phyloP scores from a whole-genome alignment of 208 protist genomes.

The Crithidia brevicula region DNA sequence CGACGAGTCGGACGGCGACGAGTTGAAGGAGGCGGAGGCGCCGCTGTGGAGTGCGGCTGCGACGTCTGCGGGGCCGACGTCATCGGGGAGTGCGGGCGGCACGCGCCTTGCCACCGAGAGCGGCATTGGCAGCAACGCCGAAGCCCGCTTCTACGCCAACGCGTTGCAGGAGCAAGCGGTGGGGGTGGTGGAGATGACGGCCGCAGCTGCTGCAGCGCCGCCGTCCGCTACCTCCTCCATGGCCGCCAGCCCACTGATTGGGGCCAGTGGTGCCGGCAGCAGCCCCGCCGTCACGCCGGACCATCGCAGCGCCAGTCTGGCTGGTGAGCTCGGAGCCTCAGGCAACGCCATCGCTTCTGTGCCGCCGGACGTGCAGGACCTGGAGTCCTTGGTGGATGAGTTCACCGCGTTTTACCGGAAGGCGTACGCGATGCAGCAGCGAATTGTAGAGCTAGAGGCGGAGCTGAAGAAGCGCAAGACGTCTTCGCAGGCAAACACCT shows the following conservation, averaged over 20 bases:
- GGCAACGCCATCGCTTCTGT: slow-evolving; percentile 10
- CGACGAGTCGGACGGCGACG: slow-evolving; percentile 17
- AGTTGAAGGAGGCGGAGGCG: slow-evolving; percentile 1
- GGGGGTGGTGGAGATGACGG: slow-evolving; percentile 29
- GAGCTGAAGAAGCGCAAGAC: slow-evolving; percentile 35
- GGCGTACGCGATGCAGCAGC: slow-evolving; percentile 42
- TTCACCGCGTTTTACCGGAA: slow-evolving; percentile 61
- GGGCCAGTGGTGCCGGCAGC: neutral
- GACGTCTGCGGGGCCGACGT: neutral
- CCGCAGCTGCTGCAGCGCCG: slow-evolving; percentile 4
- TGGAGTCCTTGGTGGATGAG: slow-evolving; percentile 78
- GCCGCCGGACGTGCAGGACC: slow-evolving; percentile 61
- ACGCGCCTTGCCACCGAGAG: neutral
- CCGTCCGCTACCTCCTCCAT: slow-evolving; percentile 8
- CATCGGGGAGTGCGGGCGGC: slow-evolving; percentile 3
- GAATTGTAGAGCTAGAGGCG: slow-evolving; percentile 41
- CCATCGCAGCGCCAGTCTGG: neutral
- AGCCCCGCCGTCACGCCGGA: neutral
- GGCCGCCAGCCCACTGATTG: neutral
- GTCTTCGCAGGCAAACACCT: neutral
- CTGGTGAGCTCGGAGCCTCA: neutral
- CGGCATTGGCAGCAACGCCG: slow-evolving; percentile 8
- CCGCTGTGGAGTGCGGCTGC: slow-evolving; percentile 1
- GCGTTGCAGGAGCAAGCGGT: slow-evolving; percentile 47
- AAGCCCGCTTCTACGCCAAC: slow-evolving; percentile 44